Percentiles rank a stretch among this genome's conserved stretches.
These are phyloP conservation scores for Trypanosoma scelopori DNA, from an alignment of 208 protist genomes.

Conservation along the genomic window DNA sequence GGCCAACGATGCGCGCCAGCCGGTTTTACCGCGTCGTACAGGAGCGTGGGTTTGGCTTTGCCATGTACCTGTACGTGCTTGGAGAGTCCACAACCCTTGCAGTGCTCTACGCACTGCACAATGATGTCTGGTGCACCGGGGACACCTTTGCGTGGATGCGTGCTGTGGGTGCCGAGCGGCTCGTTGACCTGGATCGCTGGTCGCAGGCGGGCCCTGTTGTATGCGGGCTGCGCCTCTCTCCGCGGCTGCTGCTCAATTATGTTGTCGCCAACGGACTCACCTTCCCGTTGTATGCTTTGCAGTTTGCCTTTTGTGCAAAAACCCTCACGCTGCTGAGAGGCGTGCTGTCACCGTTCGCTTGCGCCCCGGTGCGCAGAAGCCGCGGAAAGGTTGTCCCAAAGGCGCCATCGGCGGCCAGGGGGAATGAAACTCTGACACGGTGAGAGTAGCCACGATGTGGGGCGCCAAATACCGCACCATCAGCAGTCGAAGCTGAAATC, in stretches of 20 bases:
- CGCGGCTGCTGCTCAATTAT: slow-evolving; percentile 70
- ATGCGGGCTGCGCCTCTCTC: slow-evolving; percentile 47
- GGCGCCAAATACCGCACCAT: not conserved
- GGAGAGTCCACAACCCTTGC: slow-evolving; percentile 59
- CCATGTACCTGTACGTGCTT: slow-evolving; percentile 62
- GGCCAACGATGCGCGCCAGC: slow-evolving; percentile 39
- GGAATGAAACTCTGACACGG: slow-evolving; percentile 8
- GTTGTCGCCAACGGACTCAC: slow-evolving; percentile 52
- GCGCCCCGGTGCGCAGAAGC: slow-evolving; percentile 2
- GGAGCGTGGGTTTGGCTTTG: slow-evolving; percentile 52
- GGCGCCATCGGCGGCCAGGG: slow-evolving; percentile 22
- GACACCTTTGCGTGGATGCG: slow-evolving; percentile 53
- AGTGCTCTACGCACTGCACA: slow-evolving; percentile 62
- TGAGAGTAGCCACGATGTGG: not conserved
- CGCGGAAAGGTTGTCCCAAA: slow-evolving; percentile 25
- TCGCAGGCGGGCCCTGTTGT: slow-evolving; percentile 47
- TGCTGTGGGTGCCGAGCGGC: slow-evolving; percentile 11
- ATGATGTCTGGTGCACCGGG: slow-evolving; percentile 44
- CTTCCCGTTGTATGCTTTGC: slow-evolving; percentile 48
- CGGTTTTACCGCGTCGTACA: slow-evolving; percentile 69
- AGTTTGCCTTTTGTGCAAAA: slow-evolving; percentile 49
- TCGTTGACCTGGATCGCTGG: slow-evolving; percentile 38
- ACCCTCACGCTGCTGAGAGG: slow-evolving; percentile 32
- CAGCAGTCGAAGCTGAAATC: not conserved
- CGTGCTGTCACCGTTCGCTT: slow-evolving; percentile 5